Conservation (phyloP, 495 filamentous ascomycete species). For the Hyaloscypha variabilis region DNA sequence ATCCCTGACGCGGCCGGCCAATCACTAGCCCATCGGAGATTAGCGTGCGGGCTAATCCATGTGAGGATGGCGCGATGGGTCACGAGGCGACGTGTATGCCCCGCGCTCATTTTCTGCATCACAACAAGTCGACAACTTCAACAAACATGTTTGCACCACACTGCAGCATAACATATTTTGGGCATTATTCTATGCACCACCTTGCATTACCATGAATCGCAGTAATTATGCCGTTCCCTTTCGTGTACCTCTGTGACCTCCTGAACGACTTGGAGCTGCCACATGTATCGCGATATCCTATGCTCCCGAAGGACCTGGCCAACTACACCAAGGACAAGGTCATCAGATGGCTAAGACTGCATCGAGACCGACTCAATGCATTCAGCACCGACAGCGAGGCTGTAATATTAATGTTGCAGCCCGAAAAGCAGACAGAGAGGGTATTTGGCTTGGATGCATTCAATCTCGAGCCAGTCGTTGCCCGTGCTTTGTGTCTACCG, state of each 20-base stretch:
- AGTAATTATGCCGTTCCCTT: slow-evolving; percentile 61
- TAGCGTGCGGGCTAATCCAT: neutral
- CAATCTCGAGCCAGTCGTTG: slow-evolving; percentile 63
- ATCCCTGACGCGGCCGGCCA: neutral
- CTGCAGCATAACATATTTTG: neutral
- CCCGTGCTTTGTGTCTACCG: slow-evolving; percentile 64
- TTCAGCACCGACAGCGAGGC: slow-evolving; percentile 56
- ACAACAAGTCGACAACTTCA: neutral
- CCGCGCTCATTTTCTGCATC: neutral
- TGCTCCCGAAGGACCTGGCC: slow-evolving; percentile 36
- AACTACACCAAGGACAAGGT: slow-evolving; percentile 43
- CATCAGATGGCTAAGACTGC: slow-evolving; percentile 58
- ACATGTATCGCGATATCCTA: slow-evolving; percentile 29
- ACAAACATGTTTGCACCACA: neutral
- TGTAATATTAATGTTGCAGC: slow-evolving; percentile 73
- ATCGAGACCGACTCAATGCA: slow-evolving; percentile 54
- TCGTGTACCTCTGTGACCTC: slow-evolving; percentile 61
- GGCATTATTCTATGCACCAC: neutral
- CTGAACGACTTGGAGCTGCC: slow-evolving; percentile 55
- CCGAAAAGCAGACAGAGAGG: slow-evolving; percentile 72
- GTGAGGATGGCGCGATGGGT: neutral
- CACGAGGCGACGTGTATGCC: neutral
- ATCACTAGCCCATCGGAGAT: neutral
- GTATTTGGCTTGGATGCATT: slow-evolving; percentile 68
- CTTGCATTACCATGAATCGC: slow-evolving; percentile 2